Evolutionary conservation across 139 green algal genomes (phyloP).

Genomic region (Limnomonas spitsbergensis): DNA sequence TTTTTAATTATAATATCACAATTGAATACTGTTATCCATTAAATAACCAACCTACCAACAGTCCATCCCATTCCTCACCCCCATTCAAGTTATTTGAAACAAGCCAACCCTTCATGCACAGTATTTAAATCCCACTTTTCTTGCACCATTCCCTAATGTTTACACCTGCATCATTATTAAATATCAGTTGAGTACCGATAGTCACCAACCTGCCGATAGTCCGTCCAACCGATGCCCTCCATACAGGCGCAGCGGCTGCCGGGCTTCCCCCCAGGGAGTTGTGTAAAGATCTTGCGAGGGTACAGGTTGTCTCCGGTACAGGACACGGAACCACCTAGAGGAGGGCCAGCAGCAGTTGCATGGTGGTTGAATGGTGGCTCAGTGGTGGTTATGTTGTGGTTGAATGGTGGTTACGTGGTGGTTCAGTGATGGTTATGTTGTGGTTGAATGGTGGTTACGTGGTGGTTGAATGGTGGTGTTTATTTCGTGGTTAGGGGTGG

Average conservation of each 20-base stretch:
- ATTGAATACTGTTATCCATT: no score
- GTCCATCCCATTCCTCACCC: no score
- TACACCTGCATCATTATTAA: no score
- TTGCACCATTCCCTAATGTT: no score
- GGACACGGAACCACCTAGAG: slow-evolving; percentile 41
- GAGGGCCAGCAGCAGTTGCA: neutral
- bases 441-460: neutral
- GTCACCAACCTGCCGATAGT: slow-evolving; percentile 31
- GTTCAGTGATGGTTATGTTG: neutral
- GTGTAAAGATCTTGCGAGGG: slow-evolving; percentile 31
- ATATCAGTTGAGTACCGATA: no score
- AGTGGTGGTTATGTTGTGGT: neutral
- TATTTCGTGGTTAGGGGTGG: neutral
- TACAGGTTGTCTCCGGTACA: slow-evolving; percentile 33
- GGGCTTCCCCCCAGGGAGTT: slow-evolving; percentile 23
- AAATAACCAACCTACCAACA: no score
- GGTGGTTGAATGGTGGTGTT: neutral
- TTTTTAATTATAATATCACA: no score
- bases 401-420: neutral
- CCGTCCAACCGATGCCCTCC: slow-evolving; percentile 6
- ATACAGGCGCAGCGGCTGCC: slow-evolving; percentile 41
- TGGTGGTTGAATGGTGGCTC: no score
- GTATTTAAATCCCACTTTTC: no score
- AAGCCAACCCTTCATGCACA: no score
- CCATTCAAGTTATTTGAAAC: no score